Conservation (phyloP, 2,329 filamentous ascomycete species). For the Epichloe sibirici region DNA sequence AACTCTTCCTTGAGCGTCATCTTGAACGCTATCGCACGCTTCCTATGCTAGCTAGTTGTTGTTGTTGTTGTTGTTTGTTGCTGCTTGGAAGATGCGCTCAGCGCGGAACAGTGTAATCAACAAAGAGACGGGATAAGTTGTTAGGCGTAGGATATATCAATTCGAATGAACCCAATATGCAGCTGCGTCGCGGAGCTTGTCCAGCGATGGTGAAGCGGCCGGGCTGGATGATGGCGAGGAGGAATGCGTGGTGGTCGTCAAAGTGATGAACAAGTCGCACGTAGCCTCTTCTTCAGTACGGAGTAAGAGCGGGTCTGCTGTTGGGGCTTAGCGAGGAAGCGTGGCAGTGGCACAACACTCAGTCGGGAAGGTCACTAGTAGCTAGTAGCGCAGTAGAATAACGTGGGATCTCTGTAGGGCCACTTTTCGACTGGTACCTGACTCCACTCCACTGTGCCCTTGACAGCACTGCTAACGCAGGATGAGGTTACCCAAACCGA, state of each 20-base stretch:
- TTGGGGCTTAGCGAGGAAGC: slow-evolving; percentile 4
- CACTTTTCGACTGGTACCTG: too few relatives aligned
- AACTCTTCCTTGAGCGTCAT: slow-evolving; percentile 65
- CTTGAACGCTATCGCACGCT: slow-evolving; percentile 23
- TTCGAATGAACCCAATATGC: not conserved
- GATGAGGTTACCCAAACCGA: too few relatives aligned
- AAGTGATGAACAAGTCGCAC: slow-evolving; percentile 17
- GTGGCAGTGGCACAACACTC: not conserved
- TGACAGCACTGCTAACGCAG: too few relatives aligned
- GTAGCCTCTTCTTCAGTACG: slow-evolving; percentile 17
- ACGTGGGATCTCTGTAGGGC: too few relatives aligned
- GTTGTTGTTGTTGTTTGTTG: not conserved
- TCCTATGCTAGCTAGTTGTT: not conserved
- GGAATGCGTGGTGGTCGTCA: slow-evolving; percentile 11
- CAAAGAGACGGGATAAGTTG: not conserved
- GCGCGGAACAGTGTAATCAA: not conserved
- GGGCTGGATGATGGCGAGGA: slow-evolving; percentile 6
- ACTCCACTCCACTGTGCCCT: too few relatives aligned
- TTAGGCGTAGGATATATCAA: not conserved
- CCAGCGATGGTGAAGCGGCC: slow-evolving; percentile 11
- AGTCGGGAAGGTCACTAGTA: not conserved
- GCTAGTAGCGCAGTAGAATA: too few relatives aligned
- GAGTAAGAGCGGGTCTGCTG: slow-evolving; percentile 1
- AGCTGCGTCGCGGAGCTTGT: slow-evolving; percentile 5
- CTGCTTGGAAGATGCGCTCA: not conserved